Conservation (phyloP, 108 stramenopile genomes). For the Fistulifera solaris region DNA sequence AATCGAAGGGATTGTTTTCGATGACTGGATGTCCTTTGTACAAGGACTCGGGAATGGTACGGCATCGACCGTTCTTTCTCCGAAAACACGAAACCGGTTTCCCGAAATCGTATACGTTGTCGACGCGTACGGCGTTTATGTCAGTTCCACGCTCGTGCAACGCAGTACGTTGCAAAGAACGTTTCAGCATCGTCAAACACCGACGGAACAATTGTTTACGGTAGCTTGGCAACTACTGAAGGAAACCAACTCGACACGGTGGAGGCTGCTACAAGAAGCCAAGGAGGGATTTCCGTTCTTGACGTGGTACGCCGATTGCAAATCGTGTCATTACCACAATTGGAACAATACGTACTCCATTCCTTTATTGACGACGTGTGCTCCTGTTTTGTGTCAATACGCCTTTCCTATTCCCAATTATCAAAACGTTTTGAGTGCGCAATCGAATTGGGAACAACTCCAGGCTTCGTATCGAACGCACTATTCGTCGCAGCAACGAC, state of each 20-base stretch:
- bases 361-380: not conserved
- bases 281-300: not conserved
- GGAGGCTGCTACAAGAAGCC: not conserved
- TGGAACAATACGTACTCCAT: not conserved
- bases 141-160: not conserved
- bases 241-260: not conserved
- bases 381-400: not conserved
- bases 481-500: not conserved
- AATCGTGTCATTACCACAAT: not conserved
- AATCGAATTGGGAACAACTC: not conserved
- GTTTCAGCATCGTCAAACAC: not conserved
- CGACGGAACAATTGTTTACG: not conserved
- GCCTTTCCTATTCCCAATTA: conserved; percentile 6
- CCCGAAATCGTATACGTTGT: not conserved
- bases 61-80: not conserved
- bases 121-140: not conserved
- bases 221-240: not conserved
- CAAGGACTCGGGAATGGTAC: not conserved
- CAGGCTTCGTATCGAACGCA: no score
- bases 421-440: not conserved
- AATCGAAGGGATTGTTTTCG: not conserved
- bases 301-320: conserved; percentile 2
- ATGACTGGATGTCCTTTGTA: not conserved
- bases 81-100: not conserved
- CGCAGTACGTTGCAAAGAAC: not conserved